Base-by-base conservation (phyloP, 306 rosid species). In the Medicago truncatula region DNA sequence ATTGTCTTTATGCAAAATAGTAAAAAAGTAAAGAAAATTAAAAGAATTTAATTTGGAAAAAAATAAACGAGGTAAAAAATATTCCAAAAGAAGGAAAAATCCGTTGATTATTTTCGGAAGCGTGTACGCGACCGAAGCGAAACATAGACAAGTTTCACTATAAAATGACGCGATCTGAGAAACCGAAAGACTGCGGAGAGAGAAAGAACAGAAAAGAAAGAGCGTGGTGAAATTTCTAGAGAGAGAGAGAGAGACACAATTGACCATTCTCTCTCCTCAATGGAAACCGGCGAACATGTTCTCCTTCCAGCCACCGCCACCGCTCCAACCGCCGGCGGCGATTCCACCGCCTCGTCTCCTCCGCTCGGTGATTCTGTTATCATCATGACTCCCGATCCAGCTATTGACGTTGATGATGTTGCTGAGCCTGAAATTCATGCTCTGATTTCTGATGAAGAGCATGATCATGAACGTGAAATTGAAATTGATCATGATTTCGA, bases 271-370 rank as follows among this genome's bases (percentile, higher is more conserved):
- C 78, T 66, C 87, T 52, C 83, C 77, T 59, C 85, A 41, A 95
- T 95, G 98, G 93, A 92, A 74, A 87, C 77, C 89, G 90, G 80
- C 88, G 80, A 76, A 57, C 89, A 85, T 80, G 88, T 71, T 70
- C 80, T 76, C 73, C 23, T 80, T 75, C 63, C 86, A 36, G 40
- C 86, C 57, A 10, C 76, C 77, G 10, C 77, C 74, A 36, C 73
- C 61, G 73, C 44, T 44, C n/a, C 77, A 66, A 16, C 84, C 73
- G 69, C 77, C 86, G 82, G 41, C 86, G 82, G 41, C 36, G 67
- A 69, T 12, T 2, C 60, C 50, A 72, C 84, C 28, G 70, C 83
- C 28, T 72, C 86, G 59, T 81, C 83, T 59, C 84, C 88, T 31
- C 81, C 43, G 36, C 80, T 67, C 39, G 73, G 5, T 0, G 67